Evolutionary conservation across 2,329 filamentous ascomycete species (phyloP).

Genomic region (Kalaharituber pfeilii): DNA sequence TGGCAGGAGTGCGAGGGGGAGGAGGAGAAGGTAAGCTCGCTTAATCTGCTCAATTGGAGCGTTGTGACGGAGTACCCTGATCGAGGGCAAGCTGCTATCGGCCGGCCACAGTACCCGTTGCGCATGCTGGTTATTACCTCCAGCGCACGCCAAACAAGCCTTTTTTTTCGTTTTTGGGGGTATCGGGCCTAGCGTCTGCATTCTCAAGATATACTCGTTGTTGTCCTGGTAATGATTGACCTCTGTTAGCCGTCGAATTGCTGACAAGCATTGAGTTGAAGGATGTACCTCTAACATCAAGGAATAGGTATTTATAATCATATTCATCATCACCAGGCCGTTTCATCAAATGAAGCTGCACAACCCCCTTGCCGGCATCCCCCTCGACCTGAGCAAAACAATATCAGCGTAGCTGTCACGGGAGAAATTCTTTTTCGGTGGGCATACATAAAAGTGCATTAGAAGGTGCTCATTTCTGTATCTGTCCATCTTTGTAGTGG

Average conservation of each 20-base stretch:
- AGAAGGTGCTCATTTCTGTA: conserved; percentile 14
- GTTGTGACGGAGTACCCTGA: no score
- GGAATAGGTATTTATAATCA: conserved; percentile 15
- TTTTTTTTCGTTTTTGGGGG: not conserved
- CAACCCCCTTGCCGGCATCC: conserved; percentile 14
- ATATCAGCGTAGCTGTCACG: not conserved
- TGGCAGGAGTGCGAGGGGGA: no score
- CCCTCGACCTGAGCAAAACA: conserved; percentile 14
- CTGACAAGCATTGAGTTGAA: not conserved
- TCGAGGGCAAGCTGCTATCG: no score
- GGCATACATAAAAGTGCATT: conserved; percentile 17
- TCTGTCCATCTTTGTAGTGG: conserved; percentile 11
- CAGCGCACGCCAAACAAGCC: not conserved
- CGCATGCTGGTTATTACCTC: not conserved
- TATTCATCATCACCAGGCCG: conserved; percentile 9
- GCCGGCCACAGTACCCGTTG: no score
- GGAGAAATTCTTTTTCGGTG: not conserved
- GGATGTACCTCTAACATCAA: conserved; percentile 15
- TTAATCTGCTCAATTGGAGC: no score
- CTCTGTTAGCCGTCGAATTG: not conserved
- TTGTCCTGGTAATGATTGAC: not conserved
- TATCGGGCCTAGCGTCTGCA: not conserved
- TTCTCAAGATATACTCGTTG: not conserved
- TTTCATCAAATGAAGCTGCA: conserved; percentile 14
- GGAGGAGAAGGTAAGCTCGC: no score